Evolutionary conservation across 1,139 yeast species (phyloP), one percentile per base, ranked within the genome.

Genomic region (Blastobotrys petasosporus): DNA sequence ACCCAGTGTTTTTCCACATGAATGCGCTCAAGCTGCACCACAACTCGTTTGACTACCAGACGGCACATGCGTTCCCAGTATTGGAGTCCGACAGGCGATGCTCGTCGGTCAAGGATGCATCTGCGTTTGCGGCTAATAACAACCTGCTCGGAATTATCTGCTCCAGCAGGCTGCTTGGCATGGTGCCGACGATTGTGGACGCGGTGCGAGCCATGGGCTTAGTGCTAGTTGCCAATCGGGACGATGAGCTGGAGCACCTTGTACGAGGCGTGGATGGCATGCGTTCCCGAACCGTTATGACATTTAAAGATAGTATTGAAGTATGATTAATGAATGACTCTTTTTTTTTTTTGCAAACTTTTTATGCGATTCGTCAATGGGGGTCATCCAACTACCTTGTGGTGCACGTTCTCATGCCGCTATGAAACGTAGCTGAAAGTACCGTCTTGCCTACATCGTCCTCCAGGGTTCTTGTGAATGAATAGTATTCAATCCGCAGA

Each of bases 1-100:
- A 85, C 66, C 97, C 98, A 0, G 97, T 92, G 1, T 82, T 92
- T 55, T 84, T 85, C 65, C 78, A 82, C 44, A 79, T 90, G 77
- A 82, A 79, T 39, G 62, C 57, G 1, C 49, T 59, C 17, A 44
- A 50, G 10, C 49, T 55, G 23, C 35, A 42, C 35, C 32, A 70
- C 70, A 31, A 77, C 64, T 61, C 60, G 39, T 62, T 64, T 39
- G 51, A 44, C 32, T 59, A 58, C 49, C 57, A 60, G 20, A 59
- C 69, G 23, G 70, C 71, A 2, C 69, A 68, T 47, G 65, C 62
- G 10, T 52, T 62, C 45, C 58, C 60, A 5, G 54, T 58, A 32
- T 46, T 46, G 15, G 58, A 61, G 37, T 68, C 66, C 39, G 76
- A 74, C 44, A 56, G 69, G 10, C 65, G 75, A 28, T 74, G 82